A percentile compares a stretch with the other conserved stretches of the same genome.
These are phyloP conservation scores for Microbotryomycetes sp. DNA, from an alignment of 1,284 basidiomycete species.

Conservation along the genomic window DNA sequence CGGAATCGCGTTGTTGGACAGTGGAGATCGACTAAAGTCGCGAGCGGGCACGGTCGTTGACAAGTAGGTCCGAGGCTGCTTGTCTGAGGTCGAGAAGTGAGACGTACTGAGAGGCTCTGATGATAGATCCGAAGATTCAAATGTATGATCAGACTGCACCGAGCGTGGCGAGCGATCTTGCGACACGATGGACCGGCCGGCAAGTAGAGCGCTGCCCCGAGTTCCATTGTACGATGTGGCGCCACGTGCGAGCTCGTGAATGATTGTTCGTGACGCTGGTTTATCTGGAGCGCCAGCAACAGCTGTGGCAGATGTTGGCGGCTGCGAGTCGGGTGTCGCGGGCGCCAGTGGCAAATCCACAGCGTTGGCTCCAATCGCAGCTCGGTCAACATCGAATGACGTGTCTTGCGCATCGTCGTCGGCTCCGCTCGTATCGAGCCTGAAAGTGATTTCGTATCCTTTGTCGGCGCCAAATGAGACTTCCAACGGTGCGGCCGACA, in stretches of 20 bases:
- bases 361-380: slow-evolving; percentile 24
- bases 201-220: not conserved
- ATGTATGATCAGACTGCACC: not conserved
- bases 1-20: not conserved
- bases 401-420: slow-evolving; percentile 43
- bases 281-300: not conserved
- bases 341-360: slow-evolving; percentile 1
- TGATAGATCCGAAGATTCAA: not conserved
- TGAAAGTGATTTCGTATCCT: slow-evolving; percentile 47
- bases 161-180: not conserved
- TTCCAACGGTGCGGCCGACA: slow-evolving; percentile 46
- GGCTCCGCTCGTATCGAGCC: slow-evolving; percentile 44
- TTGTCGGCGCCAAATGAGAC: slow-evolving; percentile 45
- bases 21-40: not conserved
- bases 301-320: not conserved
- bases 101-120: not conserved
- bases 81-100: slow-evolving; percentile 1
- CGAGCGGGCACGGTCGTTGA: not conserved
- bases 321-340: not conserved
- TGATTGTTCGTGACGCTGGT: slow-evolving; percentile 3
- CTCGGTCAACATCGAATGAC: slow-evolving; percentile 39
- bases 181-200: not conserved
- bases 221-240: not conserved
- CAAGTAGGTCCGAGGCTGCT: not conserved
- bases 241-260: slow-evolving; percentile 7